Base-by-base conservation (phyloP, 2,329 filamentous ascomycete species). In the Exserohilum rostratum region DNA sequence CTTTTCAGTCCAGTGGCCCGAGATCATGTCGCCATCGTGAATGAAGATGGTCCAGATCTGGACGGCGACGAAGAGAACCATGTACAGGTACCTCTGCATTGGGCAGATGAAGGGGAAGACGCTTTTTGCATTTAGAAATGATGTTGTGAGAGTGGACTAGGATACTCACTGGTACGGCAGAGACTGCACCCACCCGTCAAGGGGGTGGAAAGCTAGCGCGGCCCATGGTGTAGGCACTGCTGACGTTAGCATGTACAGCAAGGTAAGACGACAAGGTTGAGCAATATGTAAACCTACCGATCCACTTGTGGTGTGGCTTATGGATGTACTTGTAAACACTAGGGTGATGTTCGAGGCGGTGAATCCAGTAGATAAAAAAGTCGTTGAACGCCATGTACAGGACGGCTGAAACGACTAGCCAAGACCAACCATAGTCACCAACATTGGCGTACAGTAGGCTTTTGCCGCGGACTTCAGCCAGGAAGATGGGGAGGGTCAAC, bases 301-400 rank as follows among this genome's bases (percentile, higher is more conserved):
- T 53, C 50, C 50, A 53, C 48, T 53, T 53, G 37, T 53, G 50
- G 35, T 53, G 50, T 40, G 50, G 50, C 44, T 53, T 53, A 20
- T 53, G 50, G 17, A 53, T 53, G 37, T 53, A 53, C 17, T 53
- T 53, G 50, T 53, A 53, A 1, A 53, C 50, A 29, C 50, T 53
- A 6, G 50, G 50, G 44, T 53, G 50, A 30, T 53, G 50, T 42
- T 53, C 50, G 15, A 53, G 50, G 50, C 50, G 50, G 30, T 53
- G 50, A 18, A 53, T 53, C 50, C 50, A 53, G 37, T 53, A 53
- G 10, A 53, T 53, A 20, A 35, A 44, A 35, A 53, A 42, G 40
- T 53, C 50, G 34, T 53, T 53, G 35, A 53, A 53, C 4, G 50
- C 50, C 44, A 53, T 53, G 29, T 53, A 53, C 15, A 53, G 35